phyloP scores from a whole-genome alignment of 2,329 filamentous ascomycete genomes.

The Thelonectria discophora region DNA sequence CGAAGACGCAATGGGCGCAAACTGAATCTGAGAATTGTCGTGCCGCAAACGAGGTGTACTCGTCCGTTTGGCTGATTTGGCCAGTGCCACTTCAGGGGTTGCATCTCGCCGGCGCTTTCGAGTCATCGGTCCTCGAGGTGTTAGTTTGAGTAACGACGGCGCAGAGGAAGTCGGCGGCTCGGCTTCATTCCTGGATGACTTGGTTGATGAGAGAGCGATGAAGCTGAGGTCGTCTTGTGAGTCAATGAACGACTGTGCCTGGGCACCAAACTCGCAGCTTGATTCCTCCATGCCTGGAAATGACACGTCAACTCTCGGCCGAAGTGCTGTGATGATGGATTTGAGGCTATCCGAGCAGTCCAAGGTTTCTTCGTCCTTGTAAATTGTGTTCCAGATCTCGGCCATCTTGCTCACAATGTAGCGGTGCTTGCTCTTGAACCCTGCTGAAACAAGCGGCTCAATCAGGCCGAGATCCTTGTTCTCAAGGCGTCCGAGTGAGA shows the following conservation, averaged over 20 bases:
- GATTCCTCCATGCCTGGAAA: conserved; percentile 55
- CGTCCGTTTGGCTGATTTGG: conserved; percentile 40
- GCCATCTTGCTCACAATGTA: conserved; percentile 61
- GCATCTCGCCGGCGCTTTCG: conserved; percentile 44
- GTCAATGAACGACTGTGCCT: conserved; percentile 55
- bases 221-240: conserved; percentile 58
- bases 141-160: conserved; percentile 28
- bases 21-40: conserved; percentile 84
- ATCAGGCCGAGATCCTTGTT: conserved; percentile 61
- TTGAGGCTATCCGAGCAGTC: conserved; percentile 73
- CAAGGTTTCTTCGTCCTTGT: conserved; percentile 66
- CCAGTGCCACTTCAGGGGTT: conserved; percentile 39
- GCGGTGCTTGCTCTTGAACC: conserved; percentile 66
- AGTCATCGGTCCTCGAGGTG: conserved; percentile 35
- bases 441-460: conserved; percentile 63
- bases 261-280: conserved; percentile 50
- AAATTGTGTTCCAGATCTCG: conserved; percentile 74
- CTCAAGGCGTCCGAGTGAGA: conserved; percentile 47
- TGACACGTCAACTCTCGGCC: conserved; percentile 59
- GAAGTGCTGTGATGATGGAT: conserved; percentile 67
- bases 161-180: conserved; percentile 27
- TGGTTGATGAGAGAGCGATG: conserved; percentile 43
- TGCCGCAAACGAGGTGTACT: conserved; percentile 70
- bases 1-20: conserved; percentile 73
- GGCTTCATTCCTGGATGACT: conserved; percentile 41